Evolutionary conservation across 139 green algal species (phyloP), one percentile per base, ranked within the genome.

Genomic region (Tetraselmis striata): DNA sequence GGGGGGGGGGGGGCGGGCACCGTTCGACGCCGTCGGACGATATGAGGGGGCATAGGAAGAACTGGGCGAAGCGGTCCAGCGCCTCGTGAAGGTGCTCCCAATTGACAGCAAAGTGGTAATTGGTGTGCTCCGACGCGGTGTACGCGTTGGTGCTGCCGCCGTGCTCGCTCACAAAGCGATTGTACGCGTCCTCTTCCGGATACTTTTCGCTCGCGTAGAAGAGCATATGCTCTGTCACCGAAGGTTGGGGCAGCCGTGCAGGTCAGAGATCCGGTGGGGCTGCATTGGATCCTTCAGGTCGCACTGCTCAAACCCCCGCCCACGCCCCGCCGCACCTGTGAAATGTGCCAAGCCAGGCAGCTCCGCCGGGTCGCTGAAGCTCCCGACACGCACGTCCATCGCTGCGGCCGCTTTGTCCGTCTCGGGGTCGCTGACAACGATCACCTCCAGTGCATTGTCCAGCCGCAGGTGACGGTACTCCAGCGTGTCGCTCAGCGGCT

Each of bases 91-190:
- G 88, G 30, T 86, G 59, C 11, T 96, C 93, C 80, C 81, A 90
- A 83, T 95, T 95, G 28, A 96, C 86, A 25, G 96, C 92, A 87
- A 98, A 98, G 83, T 97, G 92, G 83, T 97, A 98, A 88, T 98
- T 98, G 59, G 95, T 98, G 88, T 92, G 84, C 84, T 94, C 86
- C 0, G 67, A 45, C 1, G 88, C 75, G 1, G 95, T 98, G 86
- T 92, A 98, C 1, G 95, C 95, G 82, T 98, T 98, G 29, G 92
- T 97, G 80, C 83, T 83, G n/a, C 95, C 95, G 5, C 95, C 93
- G 67, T 95, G 89, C 79, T 93, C 87, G 2, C 67, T 77, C 25
- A 95, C 79, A 32, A 89, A 95, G 31, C 92, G 93, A 78, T 76
- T 88, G 89, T 95, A 96, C 29, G 85, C 91, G 79, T 94, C 90